Evolutionary conservation across 805 yeast species (phyloP), one percentile per base, ranked within the genome.

Genomic region (Lipomyces yamanashiensis): DNA sequence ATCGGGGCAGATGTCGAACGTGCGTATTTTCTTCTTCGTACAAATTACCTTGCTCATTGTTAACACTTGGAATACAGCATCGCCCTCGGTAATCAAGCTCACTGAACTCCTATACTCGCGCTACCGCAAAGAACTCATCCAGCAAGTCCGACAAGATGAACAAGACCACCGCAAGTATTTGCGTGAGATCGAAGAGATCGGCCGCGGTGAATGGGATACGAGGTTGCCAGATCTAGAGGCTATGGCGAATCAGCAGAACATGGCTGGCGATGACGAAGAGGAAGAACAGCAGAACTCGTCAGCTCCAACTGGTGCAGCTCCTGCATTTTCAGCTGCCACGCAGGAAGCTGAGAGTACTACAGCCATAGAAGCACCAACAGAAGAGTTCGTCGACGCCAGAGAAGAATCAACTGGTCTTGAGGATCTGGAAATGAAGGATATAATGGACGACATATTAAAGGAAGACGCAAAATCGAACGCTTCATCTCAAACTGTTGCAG

Each of bases 151-250:
- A 43, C 68, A 70, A 43, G 76, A 69, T 13, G 84, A 81, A 64
- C 65, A 67, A 40, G 74, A 71, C 15, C 80, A 77, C 70, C 74
- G 74, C 47, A 70, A 59, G 19, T 76, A 75, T 50, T 73, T 75
- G 51, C 67, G 69, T 12, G 83, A 81, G 61, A 79, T 81, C 7
- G 78, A 76, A 33, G 70, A 74, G 67, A 79, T 81, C 15, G 81
- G 79, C 55, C 71, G 73, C 43, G 83, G 83, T 1, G 75, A 75
- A 57, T 72, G 80, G 67, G 80, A 79, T 49, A 77, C 77, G 37
- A 73, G 75, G 44, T 68, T 73, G 15, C 63, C 77, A n/a, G 67
- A 68, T 10, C 37, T 59, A 45, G 71, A 59, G 17, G 47, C 39
- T 9, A 53, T 54, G 40, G 66, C 59, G 23, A 15, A 12, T 23